Evolutionary conservation across 768 basidiomycete genomes (phyloP), one percentile per base, ranked within the genome.

Genomic region (Suillus subluteus): DNA sequence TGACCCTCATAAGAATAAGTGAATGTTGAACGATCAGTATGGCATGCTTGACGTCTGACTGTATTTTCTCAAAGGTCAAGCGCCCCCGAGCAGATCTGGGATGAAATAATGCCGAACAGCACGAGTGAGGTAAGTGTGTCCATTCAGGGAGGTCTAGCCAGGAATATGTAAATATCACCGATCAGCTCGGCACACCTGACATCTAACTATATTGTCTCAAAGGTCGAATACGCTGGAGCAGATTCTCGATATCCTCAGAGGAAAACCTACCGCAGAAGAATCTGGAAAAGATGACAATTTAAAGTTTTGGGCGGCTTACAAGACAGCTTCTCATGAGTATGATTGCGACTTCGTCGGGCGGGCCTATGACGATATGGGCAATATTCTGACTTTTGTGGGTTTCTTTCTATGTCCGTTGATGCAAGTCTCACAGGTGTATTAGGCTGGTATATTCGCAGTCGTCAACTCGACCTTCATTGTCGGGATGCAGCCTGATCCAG

Each of bases 371-470:
- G 61, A 62, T 9, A 62, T 62, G 40, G 40, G 18, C 0, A 62
- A 44, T 44, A 46, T 62, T 15, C 43, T 62, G 23, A 62, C 32
- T 30, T 62, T 62, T 15, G 61, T 62, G 3, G 16, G 61, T 62
- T 35, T 18, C 0, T 11, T 16, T 41, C 44, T 62, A 46, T 0
- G 16, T 7, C 4, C 13, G 4, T 46, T 21, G 6, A 56, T n/a
- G 21, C 2, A 26, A 46, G 0, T 62, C 26, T 43, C 7, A 62
- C 8, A 26, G 40, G 11, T 13, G 2, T 26, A 44, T 13, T 12
- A 62, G 61, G 40, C 61, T 62, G 61, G 41, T 44, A 13, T 62
- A 1, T 62, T 62, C 15, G 43, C 61, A 30, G 61, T 38, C 2
- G 61, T 62, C 13, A 46, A 46, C 9, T 43, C 61, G 6, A 12